Evolutionary conservation across 2,329 filamentous ascomycete species (phyloP).

Genomic region (Magnaporthiopsis rhizophila): DNA sequence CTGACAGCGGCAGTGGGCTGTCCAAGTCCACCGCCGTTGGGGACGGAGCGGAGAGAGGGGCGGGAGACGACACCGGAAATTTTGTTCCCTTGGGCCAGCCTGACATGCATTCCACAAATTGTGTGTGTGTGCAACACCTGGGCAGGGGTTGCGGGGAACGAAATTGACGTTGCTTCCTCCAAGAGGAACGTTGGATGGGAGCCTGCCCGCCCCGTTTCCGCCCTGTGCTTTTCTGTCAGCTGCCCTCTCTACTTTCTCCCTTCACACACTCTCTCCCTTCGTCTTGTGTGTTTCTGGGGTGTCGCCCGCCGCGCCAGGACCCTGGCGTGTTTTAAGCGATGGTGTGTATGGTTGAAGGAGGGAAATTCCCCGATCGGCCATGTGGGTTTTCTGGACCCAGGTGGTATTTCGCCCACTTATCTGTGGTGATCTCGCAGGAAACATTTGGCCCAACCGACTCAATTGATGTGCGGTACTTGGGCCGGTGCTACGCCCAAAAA

Average conservation of each 20-base stretch:
- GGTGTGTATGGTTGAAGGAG: neutral
- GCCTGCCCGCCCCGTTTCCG: too few relatives aligned
- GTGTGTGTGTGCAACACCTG: neutral
- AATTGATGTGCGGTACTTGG: neutral
- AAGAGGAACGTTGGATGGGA: too few relatives aligned
- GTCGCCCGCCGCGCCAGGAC: neutral
- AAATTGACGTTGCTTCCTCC: neutral
- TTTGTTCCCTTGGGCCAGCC: neutral
- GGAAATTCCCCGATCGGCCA: conserved; percentile 1
- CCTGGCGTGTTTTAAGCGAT: neutral
- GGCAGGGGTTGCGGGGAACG: neutral
- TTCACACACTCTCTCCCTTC: neutral
- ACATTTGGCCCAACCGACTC: conserved; percentile 1
- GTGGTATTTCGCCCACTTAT: conserved; percentile 2
- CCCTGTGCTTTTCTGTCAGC: neutral
- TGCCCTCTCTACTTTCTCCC: neutral
- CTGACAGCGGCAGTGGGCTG: neutral
- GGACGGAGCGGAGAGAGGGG: neutral
- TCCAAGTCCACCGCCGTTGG: neutral
- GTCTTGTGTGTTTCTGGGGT: neutral
- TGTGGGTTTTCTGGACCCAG: neutral
- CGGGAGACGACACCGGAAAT: neutral
- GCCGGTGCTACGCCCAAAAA: neutral
- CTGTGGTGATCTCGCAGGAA: conserved; percentile 5
- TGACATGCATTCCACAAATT: neutral